Conservation (phyloP, 306 rosid genomes). For the Dalbergia cochinchinensis region DNA sequence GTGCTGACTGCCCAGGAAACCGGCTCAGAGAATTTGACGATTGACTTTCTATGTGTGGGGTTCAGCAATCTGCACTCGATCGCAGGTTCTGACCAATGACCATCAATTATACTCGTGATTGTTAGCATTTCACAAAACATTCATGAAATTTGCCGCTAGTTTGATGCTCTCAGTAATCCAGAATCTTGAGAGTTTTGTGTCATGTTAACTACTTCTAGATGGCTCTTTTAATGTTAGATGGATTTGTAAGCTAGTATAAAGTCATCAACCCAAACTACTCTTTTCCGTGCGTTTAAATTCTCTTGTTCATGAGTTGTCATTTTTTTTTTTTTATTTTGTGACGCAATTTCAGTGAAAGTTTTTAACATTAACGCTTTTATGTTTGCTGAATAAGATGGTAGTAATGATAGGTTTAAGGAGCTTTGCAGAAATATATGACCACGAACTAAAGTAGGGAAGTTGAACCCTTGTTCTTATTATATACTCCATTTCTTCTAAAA, state of each 20-base stretch:
- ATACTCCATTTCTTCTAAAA: too few species aligned
- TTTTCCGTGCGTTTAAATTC: neutral
- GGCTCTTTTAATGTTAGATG: neutral
- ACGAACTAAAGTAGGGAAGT: too few species aligned
- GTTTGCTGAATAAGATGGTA: too few species aligned
- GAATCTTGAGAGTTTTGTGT: neutral
- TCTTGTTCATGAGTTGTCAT: neutral
- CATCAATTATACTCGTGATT: neutral
- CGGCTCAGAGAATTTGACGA: conserved; percentile 3
- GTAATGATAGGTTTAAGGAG: too few species aligned
- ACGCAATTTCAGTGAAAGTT: too few species aligned
- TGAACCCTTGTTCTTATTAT: too few species aligned
- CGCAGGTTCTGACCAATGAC: neutral
- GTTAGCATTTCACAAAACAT: neutral
- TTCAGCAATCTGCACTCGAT: neutral
- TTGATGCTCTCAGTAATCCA: neutral
- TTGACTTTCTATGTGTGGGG: conserved; percentile 17
- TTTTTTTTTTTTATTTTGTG: too few species aligned
- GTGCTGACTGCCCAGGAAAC: conserved; percentile 2
- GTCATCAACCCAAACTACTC: neutral
- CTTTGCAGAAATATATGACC: too few species aligned
- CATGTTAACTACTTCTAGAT: neutral
- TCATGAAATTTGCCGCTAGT: neutral
- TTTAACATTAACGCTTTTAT: too few species aligned
- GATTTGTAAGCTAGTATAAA: too few species aligned